A percentile compares a stretch with the other conserved stretches of the same genome.
phyloP scores from a whole-genome alignment of 2,329 filamentous ascomycete genomes.

The Alternaria sp. region DNA sequence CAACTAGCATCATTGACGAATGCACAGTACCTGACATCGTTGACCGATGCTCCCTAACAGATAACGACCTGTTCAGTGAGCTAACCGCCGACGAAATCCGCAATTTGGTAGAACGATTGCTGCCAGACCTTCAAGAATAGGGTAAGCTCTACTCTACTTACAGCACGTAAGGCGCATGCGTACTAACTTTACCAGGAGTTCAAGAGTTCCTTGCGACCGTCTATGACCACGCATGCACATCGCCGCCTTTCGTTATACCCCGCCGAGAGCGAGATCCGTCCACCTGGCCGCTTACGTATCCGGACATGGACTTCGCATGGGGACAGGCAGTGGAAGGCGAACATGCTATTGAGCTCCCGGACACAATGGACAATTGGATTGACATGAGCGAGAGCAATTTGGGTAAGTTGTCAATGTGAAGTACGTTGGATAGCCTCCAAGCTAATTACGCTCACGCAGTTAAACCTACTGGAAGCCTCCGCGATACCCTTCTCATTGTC shows the following conservation, averaged over 20 bases:
- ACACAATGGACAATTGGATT: neutral
- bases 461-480: neutral
- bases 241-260: neutral
- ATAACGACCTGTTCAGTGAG: neutral
- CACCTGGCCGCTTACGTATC: neutral
- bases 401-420: neutral
- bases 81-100: neutral
- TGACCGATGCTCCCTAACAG: neutral
- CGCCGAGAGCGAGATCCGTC: neutral
- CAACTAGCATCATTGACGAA: neutral
- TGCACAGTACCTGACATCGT: neutral
- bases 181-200: neutral
- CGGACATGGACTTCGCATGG: neutral
- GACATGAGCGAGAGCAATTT: neutral
- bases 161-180: neutral
- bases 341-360: neutral
- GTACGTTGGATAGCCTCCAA: neutral
- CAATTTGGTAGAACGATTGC: neutral
- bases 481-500: neutral
- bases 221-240: neutral
- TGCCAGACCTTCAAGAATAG: neutral
- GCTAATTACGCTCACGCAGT: neutral
- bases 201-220: neutral
- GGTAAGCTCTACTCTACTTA: neutral
- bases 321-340: neutral